Evolutionary conservation across 345 rosid genomes (phyloP), one percentile per base, ranked within the genome.

Genomic region (Angophora floribunda): DNA sequence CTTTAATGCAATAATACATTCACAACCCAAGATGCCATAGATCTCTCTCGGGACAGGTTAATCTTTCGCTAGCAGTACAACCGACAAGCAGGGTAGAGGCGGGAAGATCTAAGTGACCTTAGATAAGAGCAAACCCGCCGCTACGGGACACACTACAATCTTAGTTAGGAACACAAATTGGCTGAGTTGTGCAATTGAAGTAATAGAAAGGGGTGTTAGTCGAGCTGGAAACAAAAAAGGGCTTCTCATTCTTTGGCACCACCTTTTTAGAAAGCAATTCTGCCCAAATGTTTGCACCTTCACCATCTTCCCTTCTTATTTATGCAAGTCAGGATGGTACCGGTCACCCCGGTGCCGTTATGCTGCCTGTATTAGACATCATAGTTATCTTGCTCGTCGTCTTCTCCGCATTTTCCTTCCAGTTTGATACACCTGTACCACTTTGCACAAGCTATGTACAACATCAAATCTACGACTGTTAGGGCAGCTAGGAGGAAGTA

Each of bases 401-500:
- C 89, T 52, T 89, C 95, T 67, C 12, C 89, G 65, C 87, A 90
- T 89, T 92, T 95, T 21, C 94, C 95, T 94, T 95, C 96, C 84
- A 94, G 92, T 88, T 96, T 90, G 86, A 97, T 98, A 75, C 91
- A 85, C 91, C 95, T 95, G 91, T 98, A 98, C 99, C 97, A 98
- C 89, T 86, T 96, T 70, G 99, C 99, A 91, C 98, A 96, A 36
- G 90, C 92, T 44, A 96, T 79, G 88, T 96, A 97, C 86, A 96
- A 91, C 61, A 90, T 91, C 49, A 98, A 88, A 93, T 98, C 99
- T 19, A 93, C 32, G 26, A 92, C 88, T 9, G 99, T 98, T 79
- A 98, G 90, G 17, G 89, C 95, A 36, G 99, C 99, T 59, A 98
- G 90, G 52, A 98, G 96, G 95, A 98, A 98, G 92, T 94, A 98